These are phyloP conservation scores for Botryotinia narcissicola DNA, from an alignment of 2,329 filamentous ascomycete genomes.

Conservation along the genomic window DNA sequence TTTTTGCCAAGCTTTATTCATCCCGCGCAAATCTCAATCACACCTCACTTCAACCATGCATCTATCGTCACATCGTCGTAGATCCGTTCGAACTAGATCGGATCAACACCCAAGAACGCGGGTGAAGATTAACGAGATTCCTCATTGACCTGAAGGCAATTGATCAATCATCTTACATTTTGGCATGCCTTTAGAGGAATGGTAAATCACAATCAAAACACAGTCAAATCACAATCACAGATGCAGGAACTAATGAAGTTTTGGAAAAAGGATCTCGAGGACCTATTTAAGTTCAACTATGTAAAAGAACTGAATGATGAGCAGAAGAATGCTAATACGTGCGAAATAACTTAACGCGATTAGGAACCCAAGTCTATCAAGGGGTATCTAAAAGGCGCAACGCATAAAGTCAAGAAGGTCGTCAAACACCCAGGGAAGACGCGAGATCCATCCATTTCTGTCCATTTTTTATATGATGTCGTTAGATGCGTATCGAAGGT, in stretches of 20 bases:
- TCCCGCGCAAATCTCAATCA: background rate
- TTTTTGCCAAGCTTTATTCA: constrained; percentile 5
- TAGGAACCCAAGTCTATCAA: constrained; percentile 1
- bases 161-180: background rate
- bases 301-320: constrained; percentile 18
- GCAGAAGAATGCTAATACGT: constrained; percentile 12
- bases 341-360: constrained; percentile 7
- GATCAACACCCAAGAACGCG: background rate
- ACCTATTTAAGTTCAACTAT: constrained; percentile 12
- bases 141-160: background rate
- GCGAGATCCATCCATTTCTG: constrained; percentile 10
- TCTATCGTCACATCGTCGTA: constrained; percentile 6
- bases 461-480: constrained; percentile 10
- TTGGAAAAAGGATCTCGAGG: constrained; percentile 10
- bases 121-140: background rate
- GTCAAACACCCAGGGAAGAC: constrained; percentile 16
- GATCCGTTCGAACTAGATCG: background rate
- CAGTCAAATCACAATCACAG: background rate
- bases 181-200: background rate
- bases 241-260: background rate
- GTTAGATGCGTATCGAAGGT: constrained; percentile 14
- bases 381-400: constrained; percentile 15
- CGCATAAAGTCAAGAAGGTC: constrained; percentile 7
- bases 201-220: background rate
- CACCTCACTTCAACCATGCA: constrained; percentile 6